phyloP scores from a whole-genome alignment of 2,329 filamentous ascomycete species.

The Aspergillus texensis region DNA sequence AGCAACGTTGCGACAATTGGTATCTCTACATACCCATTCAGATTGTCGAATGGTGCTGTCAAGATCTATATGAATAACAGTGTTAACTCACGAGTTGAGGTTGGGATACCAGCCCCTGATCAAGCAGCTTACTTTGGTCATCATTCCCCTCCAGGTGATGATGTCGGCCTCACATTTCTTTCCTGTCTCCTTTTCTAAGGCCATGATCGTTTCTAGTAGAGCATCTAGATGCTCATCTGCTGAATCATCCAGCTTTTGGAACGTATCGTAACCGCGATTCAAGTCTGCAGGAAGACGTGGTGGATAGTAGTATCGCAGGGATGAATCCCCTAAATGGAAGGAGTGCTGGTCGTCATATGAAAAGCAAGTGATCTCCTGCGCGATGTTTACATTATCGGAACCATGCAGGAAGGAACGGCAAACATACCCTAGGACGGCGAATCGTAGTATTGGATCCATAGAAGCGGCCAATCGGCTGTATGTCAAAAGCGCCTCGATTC shows the following conservation, averaged over 20 bases:
- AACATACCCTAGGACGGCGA: slow-evolving; percentile 68
- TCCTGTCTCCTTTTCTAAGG: slow-evolving; percentile 69
- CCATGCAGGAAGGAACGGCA: neutral
- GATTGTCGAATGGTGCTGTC: slow-evolving; percentile 77
- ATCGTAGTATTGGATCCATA: slow-evolving; percentile 69
- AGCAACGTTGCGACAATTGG: neutral
- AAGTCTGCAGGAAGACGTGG: slow-evolving; percentile 72
- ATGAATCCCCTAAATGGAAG: slow-evolving; percentile 75
- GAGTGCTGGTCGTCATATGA: slow-evolving; percentile 86
- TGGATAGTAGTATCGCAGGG: slow-evolving; percentile 85
- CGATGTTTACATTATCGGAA: slow-evolving; percentile 11
- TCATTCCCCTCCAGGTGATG: slow-evolving; percentile 95
- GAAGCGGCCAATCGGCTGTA: slow-evolving; percentile 73
- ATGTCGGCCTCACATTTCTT: slow-evolving; percentile 74
- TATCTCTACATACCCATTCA: slow-evolving; percentile 65
- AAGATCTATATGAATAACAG: slow-evolving; percentile 66
- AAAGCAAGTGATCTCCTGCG: slow-evolving; percentile 85
- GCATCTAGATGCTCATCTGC: slow-evolving; percentile 87
- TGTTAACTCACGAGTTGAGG: neutral
- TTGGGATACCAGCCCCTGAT: neutral
- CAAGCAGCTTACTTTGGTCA: slow-evolving; percentile 77
- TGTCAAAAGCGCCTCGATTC: slow-evolving; percentile 56
- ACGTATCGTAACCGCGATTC: slow-evolving; percentile 77
- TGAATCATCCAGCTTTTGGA: slow-evolving; percentile 79
- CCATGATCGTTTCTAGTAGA: slow-evolving; percentile 73